Conservation (phyloP, 208 protist species). For the Acanthamoeba lugdunensis region DNA sequence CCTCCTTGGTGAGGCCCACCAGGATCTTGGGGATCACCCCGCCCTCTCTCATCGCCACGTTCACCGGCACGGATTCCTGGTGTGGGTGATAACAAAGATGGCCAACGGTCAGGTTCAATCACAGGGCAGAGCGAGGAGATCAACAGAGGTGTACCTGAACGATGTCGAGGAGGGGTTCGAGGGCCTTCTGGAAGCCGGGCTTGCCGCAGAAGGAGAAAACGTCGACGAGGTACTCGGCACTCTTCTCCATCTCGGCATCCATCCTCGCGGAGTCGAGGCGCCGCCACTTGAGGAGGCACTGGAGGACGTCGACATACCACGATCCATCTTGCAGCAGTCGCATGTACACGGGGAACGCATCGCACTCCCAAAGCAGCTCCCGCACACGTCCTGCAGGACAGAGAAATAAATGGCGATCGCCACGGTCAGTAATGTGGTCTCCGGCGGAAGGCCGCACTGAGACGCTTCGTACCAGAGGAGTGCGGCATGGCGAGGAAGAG, state of each 20-base stretch:
- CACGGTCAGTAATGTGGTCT: too few species aligned
- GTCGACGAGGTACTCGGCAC: constrained; percentile 61
- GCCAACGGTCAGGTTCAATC: background rate
- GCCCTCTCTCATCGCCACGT: constrained; percentile 47
- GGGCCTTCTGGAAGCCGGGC: constrained; percentile 70
- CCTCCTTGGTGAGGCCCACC: constrained; percentile 23
- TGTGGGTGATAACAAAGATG: background rate
- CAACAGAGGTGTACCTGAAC: background rate
- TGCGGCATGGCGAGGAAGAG: constrained; percentile 82
- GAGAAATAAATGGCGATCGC: too few species aligned
- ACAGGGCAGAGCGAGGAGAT: background rate
- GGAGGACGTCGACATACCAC: constrained; percentile 73
- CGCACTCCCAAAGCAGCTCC: constrained; percentile 73
- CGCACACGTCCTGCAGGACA: background rate
- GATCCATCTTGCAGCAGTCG: constrained; percentile 37
- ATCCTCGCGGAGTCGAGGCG: constrained; percentile 24
- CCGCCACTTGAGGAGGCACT: constrained; percentile 72
- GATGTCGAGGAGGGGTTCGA: constrained; percentile 68
- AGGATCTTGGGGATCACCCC: constrained; percentile 71
- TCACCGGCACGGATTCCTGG: constrained; percentile 70
- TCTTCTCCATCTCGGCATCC: constrained; percentile 56
- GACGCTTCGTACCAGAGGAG: background rate
- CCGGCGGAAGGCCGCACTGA: too few species aligned
- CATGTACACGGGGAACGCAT: constrained; percentile 70
- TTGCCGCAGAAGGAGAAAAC: constrained; percentile 68